Percentiles rank a stretch among this genome's conserved stretches.
Conservation (phyloP, 352 stramenopile genomes). For the Phytophthora multivora region DNA sequence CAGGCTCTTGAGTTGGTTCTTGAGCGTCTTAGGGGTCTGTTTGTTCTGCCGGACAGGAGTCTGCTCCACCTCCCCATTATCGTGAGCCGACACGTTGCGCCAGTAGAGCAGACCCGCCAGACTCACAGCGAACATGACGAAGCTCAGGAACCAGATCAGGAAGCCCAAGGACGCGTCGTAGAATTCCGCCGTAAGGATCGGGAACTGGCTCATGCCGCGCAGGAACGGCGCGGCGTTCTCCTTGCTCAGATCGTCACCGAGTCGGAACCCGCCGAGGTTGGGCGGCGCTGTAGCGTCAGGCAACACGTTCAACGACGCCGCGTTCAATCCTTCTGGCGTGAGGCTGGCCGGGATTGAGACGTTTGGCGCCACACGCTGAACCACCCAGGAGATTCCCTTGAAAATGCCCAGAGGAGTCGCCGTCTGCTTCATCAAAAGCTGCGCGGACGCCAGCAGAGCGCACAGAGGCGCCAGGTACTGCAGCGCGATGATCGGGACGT, state of each 20-base stretch:
- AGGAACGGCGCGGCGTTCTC: constrained; percentile 57
- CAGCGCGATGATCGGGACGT: constrained; percentile 75
- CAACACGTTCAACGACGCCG: constrained; percentile 38
- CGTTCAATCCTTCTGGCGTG: constrained; percentile 22
- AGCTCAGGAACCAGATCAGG: constrained; percentile 73
- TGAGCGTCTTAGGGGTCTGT: constrained; percentile 68
- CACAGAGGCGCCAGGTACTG: constrained; percentile 75
- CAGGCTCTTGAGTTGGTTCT: constrained; percentile 74
- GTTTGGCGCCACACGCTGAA: constrained; percentile 24
- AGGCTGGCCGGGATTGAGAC: constrained; percentile 18
- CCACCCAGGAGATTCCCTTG: constrained; percentile 33
- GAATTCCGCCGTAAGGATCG: constrained; percentile 59
- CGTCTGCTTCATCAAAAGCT: constrained; percentile 66
- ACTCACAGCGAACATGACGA: constrained; percentile 68
- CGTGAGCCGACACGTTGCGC: constrained; percentile 61
- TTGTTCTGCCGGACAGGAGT: constrained; percentile 53
- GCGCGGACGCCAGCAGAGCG: constrained; percentile 42
- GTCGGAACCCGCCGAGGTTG: constrained; percentile 59
- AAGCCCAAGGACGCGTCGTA: constrained; percentile 70
- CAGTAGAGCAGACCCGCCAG: constrained; percentile 67
- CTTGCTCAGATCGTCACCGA: constrained; percentile 57
- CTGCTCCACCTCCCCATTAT: constrained; percentile 23
- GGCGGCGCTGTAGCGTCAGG: constrained; percentile 38
- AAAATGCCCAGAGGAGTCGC: constrained; percentile 52
- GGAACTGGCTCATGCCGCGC: constrained; percentile 69